Evolutionary conservation across 441 rosid species (phyloP).

Genomic region (Syzygium malaccense): DNA sequence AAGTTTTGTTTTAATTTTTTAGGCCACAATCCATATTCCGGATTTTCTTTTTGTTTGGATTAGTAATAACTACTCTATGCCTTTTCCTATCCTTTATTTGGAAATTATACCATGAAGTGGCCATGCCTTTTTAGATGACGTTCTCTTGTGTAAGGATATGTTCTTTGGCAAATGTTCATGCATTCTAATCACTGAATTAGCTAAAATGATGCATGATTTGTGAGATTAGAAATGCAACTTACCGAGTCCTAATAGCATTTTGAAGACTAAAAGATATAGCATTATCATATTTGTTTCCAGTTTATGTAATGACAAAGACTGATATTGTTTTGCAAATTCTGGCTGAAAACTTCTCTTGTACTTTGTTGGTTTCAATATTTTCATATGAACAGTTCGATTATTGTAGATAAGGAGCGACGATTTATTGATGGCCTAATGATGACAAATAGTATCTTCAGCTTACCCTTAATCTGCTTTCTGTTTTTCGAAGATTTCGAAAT

Average conservation of each 20-base stretch:
- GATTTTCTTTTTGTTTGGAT: neutral
- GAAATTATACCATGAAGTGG: neutral
- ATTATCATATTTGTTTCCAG: neutral
- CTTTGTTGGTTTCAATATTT: neutral
- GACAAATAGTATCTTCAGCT: neutral
- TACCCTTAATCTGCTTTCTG: neutral
- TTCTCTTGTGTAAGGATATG: neutral
- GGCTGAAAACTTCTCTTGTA: neutral
- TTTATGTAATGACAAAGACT: neutral
- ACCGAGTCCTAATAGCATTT: neutral
- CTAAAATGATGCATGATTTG: neutral
- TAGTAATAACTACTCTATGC: neutral
- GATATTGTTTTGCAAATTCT: neutral
- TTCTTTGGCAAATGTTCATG: neutral
- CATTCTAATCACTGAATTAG: neutral
- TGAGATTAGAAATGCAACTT: neutral
- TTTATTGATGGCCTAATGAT: neutral
- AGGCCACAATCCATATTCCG: neutral
- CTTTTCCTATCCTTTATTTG: neutral
- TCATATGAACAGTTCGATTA: neutral
- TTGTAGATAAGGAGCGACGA: neutral
- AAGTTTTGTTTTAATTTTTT: neutral
- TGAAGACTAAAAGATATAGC: neutral
- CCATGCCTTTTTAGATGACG: neutral
- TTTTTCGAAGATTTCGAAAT: conserved; percentile 71